Evolutionary conservation across 2,329 filamentous ascomycete species (phyloP), one percentile per base, ranked within the genome.

Genomic region (Ambrosiella beaveri): DNA sequence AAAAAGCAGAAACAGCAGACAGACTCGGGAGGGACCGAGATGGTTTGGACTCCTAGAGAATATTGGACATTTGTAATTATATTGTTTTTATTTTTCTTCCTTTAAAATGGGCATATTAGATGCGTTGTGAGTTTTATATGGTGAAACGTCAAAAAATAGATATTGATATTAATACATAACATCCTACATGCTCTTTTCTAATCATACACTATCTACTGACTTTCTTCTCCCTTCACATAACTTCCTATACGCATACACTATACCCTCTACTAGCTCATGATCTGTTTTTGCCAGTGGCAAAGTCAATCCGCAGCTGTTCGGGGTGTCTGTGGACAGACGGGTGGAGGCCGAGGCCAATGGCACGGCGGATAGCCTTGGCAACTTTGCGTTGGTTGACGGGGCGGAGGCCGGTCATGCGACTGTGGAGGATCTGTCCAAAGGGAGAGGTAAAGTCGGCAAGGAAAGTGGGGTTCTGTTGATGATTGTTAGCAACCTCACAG

Each of bases 331-430:
- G 87, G 58, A 94, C 85, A 68, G 84, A 94, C 27, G 93, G 93
- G 78, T 97, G 89, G 61, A 97, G 74, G 13, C 93, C 93, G 67
- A 96, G 78, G 1, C 90, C 93, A 65, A 97, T 84, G 17, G 87
- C 85, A 64, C 93, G 80, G 63, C 93, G 77, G 65, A 98, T 86
- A 57, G 94, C 91, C 75, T 94, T 96, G 62, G 91, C 86, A 67
- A 98, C 82, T 72, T 85, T 89, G 64, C 93, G 79, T 74, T 98
- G 93, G 74, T 97, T 97, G 63, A 87, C 85, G 2, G 86, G 86
- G 59, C 88, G 79, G 61, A 98, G 74, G 12, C 88, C 88, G 0
- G 90, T 97, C 27, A 83, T 74, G 5, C 70, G 76, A n/a, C 79
- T 76, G 68, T 85, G 82, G 71, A 81, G 86, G 69, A 98, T 96